Evolutionary conservation across 148 eudicot species (phyloP), one percentile per base, ranked within the genome.

Genomic region (Rhododendron kiyosumense): DNA sequence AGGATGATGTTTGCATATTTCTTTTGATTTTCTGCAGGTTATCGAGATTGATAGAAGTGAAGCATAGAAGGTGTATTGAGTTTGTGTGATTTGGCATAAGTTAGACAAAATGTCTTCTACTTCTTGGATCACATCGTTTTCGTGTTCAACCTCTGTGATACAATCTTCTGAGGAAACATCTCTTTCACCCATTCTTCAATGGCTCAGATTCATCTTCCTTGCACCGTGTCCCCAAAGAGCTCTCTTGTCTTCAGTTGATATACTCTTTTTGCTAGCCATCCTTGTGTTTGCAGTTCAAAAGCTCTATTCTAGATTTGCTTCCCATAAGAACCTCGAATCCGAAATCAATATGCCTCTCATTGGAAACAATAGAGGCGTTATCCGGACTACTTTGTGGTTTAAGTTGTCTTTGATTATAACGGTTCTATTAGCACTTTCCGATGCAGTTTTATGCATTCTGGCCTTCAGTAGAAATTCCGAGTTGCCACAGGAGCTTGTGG

Each of bases 191-290:
- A 63, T 90, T 28, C 13, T 93, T 38, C 86, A 90, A 90, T 95
- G 98, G 98, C 87, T 87, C 8, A 85, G 90, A 82, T 97, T 97
- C 89, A 84, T 97, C 38, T 89, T 93, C 86, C 94, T 97, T 22
- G 91, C 98, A 48, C 98, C 99, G 78, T 95, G 99, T 84, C 93
- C 98, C 77, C 99, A 97, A 84, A 90, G 98, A 87, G 88, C 88
- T 52, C 78, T 97, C 13, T 78, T 94, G 22, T 88, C 95, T 65
- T 82, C 93, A 17, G 34, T 95, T 76, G 93, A 97, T 88, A 78
- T 88, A 24, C 61, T 95, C 6, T 91, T 97, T 88, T 88, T 97
- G 91, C 81, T 93, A 69, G 32, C 88, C 5, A 82, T 95, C 84
- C 73, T 95, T 12, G 86, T 85, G 20, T 75, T 95, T 57, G 79